phyloP scores from a whole-genome alignment of 2,329 filamentous ascomycete species.

The Lasiodiplodia sp. region DNA sequence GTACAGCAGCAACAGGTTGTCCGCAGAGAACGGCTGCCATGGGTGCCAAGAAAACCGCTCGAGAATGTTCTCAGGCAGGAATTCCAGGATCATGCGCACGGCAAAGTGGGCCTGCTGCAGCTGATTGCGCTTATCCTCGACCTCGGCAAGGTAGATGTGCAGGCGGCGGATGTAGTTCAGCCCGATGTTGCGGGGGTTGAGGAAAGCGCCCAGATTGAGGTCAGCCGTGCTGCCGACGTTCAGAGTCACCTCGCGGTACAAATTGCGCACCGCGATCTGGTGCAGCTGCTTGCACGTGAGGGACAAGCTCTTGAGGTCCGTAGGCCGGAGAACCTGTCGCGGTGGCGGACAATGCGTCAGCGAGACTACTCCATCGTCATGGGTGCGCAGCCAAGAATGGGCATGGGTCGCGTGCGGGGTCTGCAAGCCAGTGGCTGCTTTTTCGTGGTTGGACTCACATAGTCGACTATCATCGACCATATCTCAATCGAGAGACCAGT shows the following conservation, averaged over 20 bases:
- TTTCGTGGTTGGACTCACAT: constrained; percentile 15
- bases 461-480: constrained; percentile 30
- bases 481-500: constrained; percentile 48
- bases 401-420: constrained; percentile 33
- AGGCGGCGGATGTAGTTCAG: constrained; percentile 56
- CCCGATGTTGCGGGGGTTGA: constrained; percentile 57
- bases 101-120: constrained; percentile 56
- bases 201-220: constrained; percentile 53
- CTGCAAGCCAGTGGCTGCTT: constrained; percentile 7
- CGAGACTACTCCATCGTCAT: neutral
- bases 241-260: constrained; percentile 57
- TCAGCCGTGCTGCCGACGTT: constrained; percentile 56
- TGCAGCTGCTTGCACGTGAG: constrained; percentile 57
- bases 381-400: constrained; percentile 5
- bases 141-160: constrained; percentile 55
- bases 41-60: constrained; percentile 61
- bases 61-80: constrained; percentile 57
- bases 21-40: constrained; percentile 56
- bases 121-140: constrained; percentile 54
- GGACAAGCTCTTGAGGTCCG: constrained; percentile 57
- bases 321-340: constrained; percentile 53
- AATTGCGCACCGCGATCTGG: constrained; percentile 53
- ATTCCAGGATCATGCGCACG: constrained; percentile 57
- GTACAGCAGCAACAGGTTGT: constrained; percentile 57
- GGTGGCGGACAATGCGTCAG: constrained; percentile 24